These are phyloP conservation scores for Chiua virens DNA, from an alignment of 768 basidiomycete species.

Conservation along the genomic window DNA sequence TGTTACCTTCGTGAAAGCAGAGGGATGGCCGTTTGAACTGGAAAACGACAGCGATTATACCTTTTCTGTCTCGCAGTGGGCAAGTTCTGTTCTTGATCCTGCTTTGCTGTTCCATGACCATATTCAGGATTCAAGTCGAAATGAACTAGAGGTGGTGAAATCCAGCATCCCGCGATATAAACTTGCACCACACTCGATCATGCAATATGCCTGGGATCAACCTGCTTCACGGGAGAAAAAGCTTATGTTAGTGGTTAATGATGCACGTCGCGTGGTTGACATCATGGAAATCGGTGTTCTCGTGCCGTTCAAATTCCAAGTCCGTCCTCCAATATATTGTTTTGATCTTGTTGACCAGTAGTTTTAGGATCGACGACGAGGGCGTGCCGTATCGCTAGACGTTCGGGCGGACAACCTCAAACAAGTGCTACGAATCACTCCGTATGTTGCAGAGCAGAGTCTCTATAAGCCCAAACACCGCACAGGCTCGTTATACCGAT, in stretches of 20 bases:
- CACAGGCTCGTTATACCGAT: constrained; percentile 47
- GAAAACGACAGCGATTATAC: constrained; percentile 83
- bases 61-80: constrained; percentile 74
- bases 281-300: constrained; percentile 95
- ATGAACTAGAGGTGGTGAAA: constrained; percentile 40
- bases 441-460: constrained; percentile 82
- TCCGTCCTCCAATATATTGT: constrained; percentile 34
- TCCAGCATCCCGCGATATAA: constrained; percentile 46
- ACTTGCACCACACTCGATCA: constrained; percentile 52
- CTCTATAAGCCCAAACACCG: constrained; percentile 79
- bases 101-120: constrained; percentile 17
- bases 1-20: constrained; percentile 62
- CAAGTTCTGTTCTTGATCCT: constrained; percentile 30
- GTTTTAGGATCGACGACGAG: constrained; percentile 51
- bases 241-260: constrained; percentile 62
- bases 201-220: constrained; percentile 90
- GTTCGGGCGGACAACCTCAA: constrained; percentile 85
- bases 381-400: constrained; percentile 81
- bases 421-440: constrained; percentile 84
- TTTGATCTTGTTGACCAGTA: background rate
- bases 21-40: constrained; percentile 86
- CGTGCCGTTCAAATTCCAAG: constrained; percentile 83
- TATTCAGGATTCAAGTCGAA: constrained; percentile 46
- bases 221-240: constrained; percentile 85
- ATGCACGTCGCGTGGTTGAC: constrained; percentile 68